A percentile compares a stretch with the other conserved stretches of the same genome.
phyloP scores from a whole-genome alignment of 768 basidiomycete species.

The Termitomyces sp. region DNA sequence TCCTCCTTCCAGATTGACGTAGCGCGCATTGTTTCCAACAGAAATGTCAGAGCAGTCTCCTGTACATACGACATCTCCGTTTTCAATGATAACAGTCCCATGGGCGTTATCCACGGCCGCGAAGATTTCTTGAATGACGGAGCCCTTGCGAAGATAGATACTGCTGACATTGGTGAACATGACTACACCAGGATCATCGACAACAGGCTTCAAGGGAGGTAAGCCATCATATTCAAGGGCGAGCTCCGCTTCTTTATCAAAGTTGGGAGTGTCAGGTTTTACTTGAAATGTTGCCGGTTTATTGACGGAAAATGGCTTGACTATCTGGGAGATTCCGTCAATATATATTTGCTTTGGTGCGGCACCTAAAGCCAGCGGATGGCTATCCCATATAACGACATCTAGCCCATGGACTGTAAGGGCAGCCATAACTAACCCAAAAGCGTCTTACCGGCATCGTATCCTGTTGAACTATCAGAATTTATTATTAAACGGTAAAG shows the following conservation, averaged over 20 bases:
- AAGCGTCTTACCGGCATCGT: conserved; percentile 59
- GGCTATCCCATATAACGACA: conserved; percentile 77
- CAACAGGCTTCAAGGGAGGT: conserved; percentile 55
- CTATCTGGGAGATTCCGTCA: conserved; percentile 78
- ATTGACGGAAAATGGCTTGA: conserved; percentile 30
- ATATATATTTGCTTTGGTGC: conserved; percentile 85
- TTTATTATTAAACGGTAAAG: not conserved
- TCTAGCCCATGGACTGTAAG: conserved; percentile 33
- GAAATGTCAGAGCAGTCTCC: conserved; percentile 21
- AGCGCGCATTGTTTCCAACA: conserved; percentile 13
- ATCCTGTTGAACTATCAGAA: conserved; percentile 35
- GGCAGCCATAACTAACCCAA: not conserved
- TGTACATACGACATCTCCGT: conserved; percentile 48
- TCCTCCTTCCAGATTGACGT: conserved; percentile 67
- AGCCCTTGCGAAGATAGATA: conserved; percentile 30
- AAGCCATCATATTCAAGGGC: conserved; percentile 66
- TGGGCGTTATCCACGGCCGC: conserved; percentile 12
- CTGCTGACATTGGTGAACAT: conserved; percentile 63
- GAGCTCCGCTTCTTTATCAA: conserved; percentile 57
- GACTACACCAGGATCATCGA: conserved; percentile 15
- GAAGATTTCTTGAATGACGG: conserved; percentile 23
- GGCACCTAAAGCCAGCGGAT: conserved; percentile 79
- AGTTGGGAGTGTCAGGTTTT: conserved; percentile 58
- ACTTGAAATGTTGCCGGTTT: conserved; percentile 46
- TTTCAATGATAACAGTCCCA: conserved; percentile 31